Base-by-base conservation (phyloP, 306 rosid species). In the Inga oerstediana region DNA sequence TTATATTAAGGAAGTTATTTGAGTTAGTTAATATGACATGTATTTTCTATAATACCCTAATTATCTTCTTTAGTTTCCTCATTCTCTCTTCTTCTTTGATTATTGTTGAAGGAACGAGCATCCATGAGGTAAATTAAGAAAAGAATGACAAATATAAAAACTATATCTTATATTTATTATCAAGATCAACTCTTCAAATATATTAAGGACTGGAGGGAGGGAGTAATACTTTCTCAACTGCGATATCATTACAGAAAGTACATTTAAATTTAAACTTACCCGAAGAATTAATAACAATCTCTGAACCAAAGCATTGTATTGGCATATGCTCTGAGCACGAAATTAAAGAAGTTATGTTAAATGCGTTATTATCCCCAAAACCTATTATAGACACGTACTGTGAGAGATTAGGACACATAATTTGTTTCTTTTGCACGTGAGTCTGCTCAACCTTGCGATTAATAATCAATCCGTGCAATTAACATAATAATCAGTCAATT, bases 401-500 rank as follows among this genome's bases (percentile, higher is more conserved):
- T 61, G n/a, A 4, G 43, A 30, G 41, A 65, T 30, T 64, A 32
- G 10, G 70, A 65, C 43, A 2, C 16, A 12, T 7, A 65, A 27
- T 64, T 65, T 65, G 71, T 65, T 65, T 65, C n/a, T 6, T 30
- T 16, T 32, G n/a, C 43, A 65, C 71, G 39, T 65, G 43, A 65
- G 6, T 32, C 22, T 32, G 54, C 43, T 41, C 49, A 71, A 16
- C 46, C 41, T n/a, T 75, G 69, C 68, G 39, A 79, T 74, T 49
- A 52, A 43, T 75, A 46, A 79, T 66, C 30, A 52, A 34, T 27
- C 80, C 62, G 34, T 51, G 65, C 79, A 37, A 73, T 73, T 44
- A 44, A 22, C 58, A 13, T 56, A 7, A 56, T 56, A 16, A 16
- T 56, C 13, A 72, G 19, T 4, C 15, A 12, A 19, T 39, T 39